Conservation (phyloP, 306 rosid species). For the Morella rubra region DNA sequence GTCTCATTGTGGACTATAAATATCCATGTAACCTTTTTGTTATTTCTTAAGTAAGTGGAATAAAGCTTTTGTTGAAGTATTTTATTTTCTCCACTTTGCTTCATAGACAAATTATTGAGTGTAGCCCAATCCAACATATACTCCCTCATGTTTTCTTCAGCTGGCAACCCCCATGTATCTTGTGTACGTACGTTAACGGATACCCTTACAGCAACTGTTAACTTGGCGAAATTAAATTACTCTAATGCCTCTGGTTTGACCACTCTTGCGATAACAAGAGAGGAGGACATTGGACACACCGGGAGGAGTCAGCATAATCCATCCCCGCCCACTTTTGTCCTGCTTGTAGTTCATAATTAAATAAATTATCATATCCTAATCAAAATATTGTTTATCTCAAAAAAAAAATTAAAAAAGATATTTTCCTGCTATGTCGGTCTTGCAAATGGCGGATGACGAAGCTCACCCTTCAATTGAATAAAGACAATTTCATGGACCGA, state of each 20-base stretch:
- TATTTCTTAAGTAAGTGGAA: too few species aligned
- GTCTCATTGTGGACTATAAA: too few species aligned
- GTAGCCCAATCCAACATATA: too few species aligned
- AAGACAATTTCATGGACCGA: constrained; percentile 29
- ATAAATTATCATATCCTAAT: constrained; percentile 18
- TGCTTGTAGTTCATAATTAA: constrained; percentile 16
- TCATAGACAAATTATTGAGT: too few species aligned
- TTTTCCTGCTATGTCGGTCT: constrained; percentile 37
- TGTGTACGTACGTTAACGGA: constrained; percentile 27
- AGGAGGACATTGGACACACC: constrained; percentile 28
- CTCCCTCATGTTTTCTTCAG: background rate
- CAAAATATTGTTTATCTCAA: background rate
- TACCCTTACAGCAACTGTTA: constrained; percentile 28
- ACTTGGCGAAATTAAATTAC: constrained; percentile 26
- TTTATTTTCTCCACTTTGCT: too few species aligned
- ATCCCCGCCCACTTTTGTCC: constrained; percentile 21
- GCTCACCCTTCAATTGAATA: constrained; percentile 7
- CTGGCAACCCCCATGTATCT: constrained; percentile 21
- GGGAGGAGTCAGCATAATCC: constrained; percentile 25
- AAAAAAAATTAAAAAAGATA: too few species aligned
- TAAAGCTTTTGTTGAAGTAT: too few species aligned
- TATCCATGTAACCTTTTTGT: too few species aligned
- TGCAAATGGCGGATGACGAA: constrained; percentile 17
- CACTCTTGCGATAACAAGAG: constrained; percentile 7
- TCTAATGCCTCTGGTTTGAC: constrained; percentile 20